A percentile compares a stretch with the other conserved stretches of the same genome.
Evolutionary conservation across 495 filamentous ascomycete species (phyloP).

Genomic region (Pyronema omphalodes): DNA sequence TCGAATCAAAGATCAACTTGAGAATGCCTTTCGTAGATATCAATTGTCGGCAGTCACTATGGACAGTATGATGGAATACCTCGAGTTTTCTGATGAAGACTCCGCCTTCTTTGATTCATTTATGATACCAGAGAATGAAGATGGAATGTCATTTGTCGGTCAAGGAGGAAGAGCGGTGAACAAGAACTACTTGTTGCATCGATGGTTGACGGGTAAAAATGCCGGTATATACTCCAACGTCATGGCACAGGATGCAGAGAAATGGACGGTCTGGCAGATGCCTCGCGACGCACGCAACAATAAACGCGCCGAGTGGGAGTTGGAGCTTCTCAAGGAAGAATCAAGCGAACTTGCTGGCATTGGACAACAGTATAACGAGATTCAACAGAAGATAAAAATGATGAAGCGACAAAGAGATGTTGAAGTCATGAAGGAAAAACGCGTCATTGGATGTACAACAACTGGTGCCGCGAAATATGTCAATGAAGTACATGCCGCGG

Average conservation of each 20-base stretch:
- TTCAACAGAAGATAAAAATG: conserved; percentile 26
- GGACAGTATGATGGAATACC: conserved; percentile 35
- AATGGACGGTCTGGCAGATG: conserved; percentile 38
- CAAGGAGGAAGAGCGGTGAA: conserved; percentile 30
- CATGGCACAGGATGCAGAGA: neutral
- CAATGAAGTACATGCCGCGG: conserved; percentile 32
- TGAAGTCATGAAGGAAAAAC: conserved; percentile 33
- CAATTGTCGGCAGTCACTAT: neutral
- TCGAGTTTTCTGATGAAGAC: conserved; percentile 41
- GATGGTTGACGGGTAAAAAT: conserved; percentile 36
- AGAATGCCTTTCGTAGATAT: neutral
- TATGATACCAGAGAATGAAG: conserved; percentile 26
- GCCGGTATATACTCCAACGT: conserved; percentile 28
- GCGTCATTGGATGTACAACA: conserved; percentile 59
- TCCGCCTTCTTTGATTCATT: conserved; percentile 38
- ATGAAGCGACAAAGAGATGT: conserved; percentile 31
- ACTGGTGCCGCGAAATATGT: conserved; percentile 50
- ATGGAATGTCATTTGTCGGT: conserved; percentile 32
- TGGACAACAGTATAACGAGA: conserved; percentile 29
- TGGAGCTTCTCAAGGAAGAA: conserved; percentile 33
- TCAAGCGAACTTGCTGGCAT: conserved; percentile 26
- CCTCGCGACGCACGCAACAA: conserved; percentile 23
- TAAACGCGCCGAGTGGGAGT: conserved; percentile 31
- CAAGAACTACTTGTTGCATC: conserved; percentile 35
- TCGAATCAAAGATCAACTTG: neutral